These are phyloP conservation scores for Starmerella bombi DNA, from an alignment of 805 yeast species.

Conservation along the genomic window DNA sequence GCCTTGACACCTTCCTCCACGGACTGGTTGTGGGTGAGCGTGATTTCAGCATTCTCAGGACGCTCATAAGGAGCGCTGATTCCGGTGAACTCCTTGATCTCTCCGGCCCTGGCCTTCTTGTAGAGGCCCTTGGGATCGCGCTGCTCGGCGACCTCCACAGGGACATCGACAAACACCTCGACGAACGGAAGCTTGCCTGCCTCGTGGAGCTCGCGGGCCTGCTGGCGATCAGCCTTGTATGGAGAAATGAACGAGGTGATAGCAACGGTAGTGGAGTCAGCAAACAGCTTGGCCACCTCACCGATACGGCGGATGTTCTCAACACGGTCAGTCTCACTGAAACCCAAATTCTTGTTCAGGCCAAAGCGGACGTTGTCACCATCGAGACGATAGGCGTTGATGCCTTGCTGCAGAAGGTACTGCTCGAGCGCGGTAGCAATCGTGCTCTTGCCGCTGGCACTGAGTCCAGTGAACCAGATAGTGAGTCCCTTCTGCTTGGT, in stretches of 20 bases:
- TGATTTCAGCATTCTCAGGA: slow-evolving; percentile 74
- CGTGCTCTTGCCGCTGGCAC: slow-evolving; percentile 91
- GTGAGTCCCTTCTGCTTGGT: slow-evolving; percentile 80
- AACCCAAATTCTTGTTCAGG: slow-evolving; percentile 86
- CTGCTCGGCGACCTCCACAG: slow-evolving; percentile 85
- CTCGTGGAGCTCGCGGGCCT: slow-evolving; percentile 74
- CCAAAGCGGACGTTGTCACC: slow-evolving; percentile 92
- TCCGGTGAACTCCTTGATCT: slow-evolving; percentile 89
- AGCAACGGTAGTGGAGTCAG: slow-evolving; percentile 80
- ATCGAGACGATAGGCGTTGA: slow-evolving; percentile 75
- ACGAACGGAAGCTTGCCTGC: slow-evolving; percentile 66
- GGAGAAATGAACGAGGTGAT: slow-evolving; percentile 91
- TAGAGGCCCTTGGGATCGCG: slow-evolving; percentile 96
- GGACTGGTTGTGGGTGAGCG: slow-evolving; percentile 55
- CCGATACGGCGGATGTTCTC: slow-evolving; percentile 92
- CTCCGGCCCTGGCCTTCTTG: slow-evolving; percentile 92
- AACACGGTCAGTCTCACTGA: slow-evolving; percentile 79
- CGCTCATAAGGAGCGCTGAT: slow-evolving; percentile 93
- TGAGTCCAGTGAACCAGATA: slow-evolving; percentile 87
- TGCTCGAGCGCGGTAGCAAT: slow-evolving; percentile 92
- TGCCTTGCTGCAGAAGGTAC: slow-evolving; percentile 51
- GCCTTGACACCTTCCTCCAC: slow-evolving; percentile 71
- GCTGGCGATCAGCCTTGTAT: slow-evolving; percentile 67
- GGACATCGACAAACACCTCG: slow-evolving; percentile 87
- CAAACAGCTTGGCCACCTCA: slow-evolving; percentile 87